Base-by-base conservation (phyloP, 208 protist species). In the Leishmania major region DNA sequence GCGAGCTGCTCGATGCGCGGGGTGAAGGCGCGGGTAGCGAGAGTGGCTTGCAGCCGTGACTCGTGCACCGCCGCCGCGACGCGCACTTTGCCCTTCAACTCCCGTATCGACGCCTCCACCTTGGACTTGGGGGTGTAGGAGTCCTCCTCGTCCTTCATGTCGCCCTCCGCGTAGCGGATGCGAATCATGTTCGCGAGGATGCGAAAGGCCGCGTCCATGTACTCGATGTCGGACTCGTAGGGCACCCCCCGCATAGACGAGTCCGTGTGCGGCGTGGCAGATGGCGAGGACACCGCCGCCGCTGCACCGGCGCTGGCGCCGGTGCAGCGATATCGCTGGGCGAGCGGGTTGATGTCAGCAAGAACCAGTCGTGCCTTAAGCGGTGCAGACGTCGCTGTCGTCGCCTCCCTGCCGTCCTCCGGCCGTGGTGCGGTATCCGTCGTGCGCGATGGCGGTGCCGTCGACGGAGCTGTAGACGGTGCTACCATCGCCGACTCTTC, bases 141-240 rank as follows among this genome's bases (percentile, higher is more conserved):
- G 53, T 98, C 94, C 47, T 96, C 90, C 78, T 98, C 94, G 78
- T 98, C 95, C 79, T 98, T 97, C 85, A 97, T 97, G 81, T 97
- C 95, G 37, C 92, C 90, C 77, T 98, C 95, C 11, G 92, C 88
- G 77, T 89, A 93, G 64, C 95, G 93, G 78, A 97, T 90, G 62
- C 92, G 92, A 74, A 98, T 95, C 79, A 96, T 75, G 71, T 92
- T 92, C 37, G 95, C 88, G 43, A 98, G 83, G 19, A 97, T 85
- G 79, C 98, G 93, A 81, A 98, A 98, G 25, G 92, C 88, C 37
- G 95, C 94, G 70, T 98, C 95, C 90, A 98, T 94, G 85, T 97
- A 98, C 83, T 98, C 94, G 77, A 98, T 91, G 73, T 98, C 93
- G 57, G 77, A 94, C 47, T 77, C 82, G 90, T 98, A 98, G 31